These are phyloP conservation scores for Symbiodinium pilosum DNA, from an alignment of 73 alveolate genomes.

Conservation along the genomic window DNA sequence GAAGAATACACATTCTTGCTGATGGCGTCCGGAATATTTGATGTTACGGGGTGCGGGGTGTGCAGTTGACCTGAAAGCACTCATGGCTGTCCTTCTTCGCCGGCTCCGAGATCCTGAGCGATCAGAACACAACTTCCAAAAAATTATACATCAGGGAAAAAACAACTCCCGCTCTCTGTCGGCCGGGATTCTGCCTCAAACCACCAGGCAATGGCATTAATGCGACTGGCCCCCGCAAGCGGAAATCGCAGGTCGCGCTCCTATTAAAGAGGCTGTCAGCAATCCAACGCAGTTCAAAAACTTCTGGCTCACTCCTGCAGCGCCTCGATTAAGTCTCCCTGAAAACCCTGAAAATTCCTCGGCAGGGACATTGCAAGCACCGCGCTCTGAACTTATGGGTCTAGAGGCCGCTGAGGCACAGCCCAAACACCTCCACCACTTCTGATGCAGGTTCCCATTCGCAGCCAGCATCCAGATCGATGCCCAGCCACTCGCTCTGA, in stretches of 20 bases:
- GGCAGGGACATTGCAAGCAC: no score
- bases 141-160: not conserved
- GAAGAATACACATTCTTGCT: no score
- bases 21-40: no score
- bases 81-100: constrained; percentile 51
- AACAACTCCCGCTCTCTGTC: not conserved
- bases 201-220: constrained; percentile 81
- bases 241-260: constrained; percentile 51
- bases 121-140: no score
- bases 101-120: constrained; percentile 51
- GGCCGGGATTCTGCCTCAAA: constrained; percentile 43
- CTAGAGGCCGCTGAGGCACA: not conserved
- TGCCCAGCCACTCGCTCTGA: constrained; percentile 65
- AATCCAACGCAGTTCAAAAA: no score
- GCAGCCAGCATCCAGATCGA: constrained; percentile 74
- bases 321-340: constrained; percentile 30
- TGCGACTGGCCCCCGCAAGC: not conserved
- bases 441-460: constrained; percentile 26
- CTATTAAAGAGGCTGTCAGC: not conserved
- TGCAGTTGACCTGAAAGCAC: no score
- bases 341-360: constrained; percentile 56
- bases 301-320: not conserved
- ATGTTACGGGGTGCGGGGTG: no score
- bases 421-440: not conserved
- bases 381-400: no score